Conservation (phyloP, 805 yeast species). For the Trichomonascus vanleenenianus region DNA sequence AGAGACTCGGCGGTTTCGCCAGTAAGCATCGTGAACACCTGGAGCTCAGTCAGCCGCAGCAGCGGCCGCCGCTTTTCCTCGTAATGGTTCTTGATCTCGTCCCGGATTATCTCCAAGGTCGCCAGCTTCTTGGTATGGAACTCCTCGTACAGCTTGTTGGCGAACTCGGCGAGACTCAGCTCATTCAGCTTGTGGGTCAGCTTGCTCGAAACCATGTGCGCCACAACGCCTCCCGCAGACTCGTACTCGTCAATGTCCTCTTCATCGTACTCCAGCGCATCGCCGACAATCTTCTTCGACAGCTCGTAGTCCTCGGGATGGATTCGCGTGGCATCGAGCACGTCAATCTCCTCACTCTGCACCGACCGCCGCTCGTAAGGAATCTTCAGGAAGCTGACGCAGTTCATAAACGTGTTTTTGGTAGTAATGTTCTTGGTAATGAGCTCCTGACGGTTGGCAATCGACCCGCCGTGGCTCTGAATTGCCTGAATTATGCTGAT, state of each 20-base stretch:
- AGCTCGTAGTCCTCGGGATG: conserved; percentile 97
- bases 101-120: conserved; percentile 74
- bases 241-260: conserved; percentile 79
- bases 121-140: conserved; percentile 58
- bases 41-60: conserved; percentile 55
- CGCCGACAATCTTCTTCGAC: conserved; percentile 96
- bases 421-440: conserved; percentile 74
- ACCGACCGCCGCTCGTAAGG: conserved; percentile 56
- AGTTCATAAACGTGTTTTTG: conserved; percentile 78
- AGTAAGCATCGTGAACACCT: conserved; percentile 81
- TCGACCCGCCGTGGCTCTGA: conserved; percentile 56
- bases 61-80: conserved; percentile 76
- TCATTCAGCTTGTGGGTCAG: conserved; percentile 76
- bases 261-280: conserved; percentile 92
- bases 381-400: conserved; percentile 82
- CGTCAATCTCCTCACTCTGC: conserved; percentile 50
- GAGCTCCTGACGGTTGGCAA: conserved; percentile 67
- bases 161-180: conserved; percentile 82
- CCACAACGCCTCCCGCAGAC: conserved; percentile 74
- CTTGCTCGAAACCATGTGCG: conserved; percentile 32
- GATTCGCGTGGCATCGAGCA: conserved; percentile 88
- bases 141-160: conserved; percentile 70
- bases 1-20: conserved; percentile 74
- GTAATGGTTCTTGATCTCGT: conserved; percentile 79
- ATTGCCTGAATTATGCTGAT: conserved; percentile 76